Percentiles rank a stretch among this genome's conserved stretches.
These are phyloP conservation scores for Aspergillus sp. DNA, from an alignment of 2,329 filamentous ascomycete genomes.

Conservation along the genomic window DNA sequence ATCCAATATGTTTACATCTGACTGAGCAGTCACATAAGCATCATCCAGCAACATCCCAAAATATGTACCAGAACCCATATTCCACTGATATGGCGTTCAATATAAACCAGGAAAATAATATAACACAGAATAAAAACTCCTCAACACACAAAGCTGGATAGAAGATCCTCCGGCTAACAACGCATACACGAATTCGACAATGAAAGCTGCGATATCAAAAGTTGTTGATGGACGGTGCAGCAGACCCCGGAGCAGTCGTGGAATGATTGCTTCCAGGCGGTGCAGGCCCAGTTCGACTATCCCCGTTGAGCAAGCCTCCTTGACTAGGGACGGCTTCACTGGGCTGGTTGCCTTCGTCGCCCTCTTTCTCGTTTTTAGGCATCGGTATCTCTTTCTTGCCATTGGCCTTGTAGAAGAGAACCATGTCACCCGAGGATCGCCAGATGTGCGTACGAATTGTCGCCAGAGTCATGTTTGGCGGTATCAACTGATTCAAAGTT, in stretches of 20 bases:
- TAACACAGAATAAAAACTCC: no score
- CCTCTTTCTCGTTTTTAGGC: constrained; percentile 12
- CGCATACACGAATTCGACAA: no score
- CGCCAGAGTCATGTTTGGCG: constrained; percentile 84
- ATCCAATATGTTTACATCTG: background rate
- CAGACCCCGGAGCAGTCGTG: constrained; percentile 24
- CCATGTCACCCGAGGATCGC: constrained; percentile 90
- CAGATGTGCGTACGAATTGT: constrained; percentile 88
- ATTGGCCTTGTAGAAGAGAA: constrained; percentile 87
- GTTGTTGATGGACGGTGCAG: constrained; percentile 14
- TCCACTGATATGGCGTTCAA: background rate
- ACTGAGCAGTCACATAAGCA: no score
- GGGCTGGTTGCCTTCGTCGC: constrained; percentile 10
- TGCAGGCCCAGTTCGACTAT: constrained; percentile 11
- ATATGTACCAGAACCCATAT: background rate
- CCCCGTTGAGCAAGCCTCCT: constrained; percentile 13
- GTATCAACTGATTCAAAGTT: constrained; percentile 42
- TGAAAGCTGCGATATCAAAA: constrained; percentile 2
- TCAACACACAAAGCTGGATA: no score
- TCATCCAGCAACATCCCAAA: background rate
- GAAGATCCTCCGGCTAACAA: no score
- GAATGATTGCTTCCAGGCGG: constrained; percentile 27
- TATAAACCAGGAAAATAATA: constrained; percentile 1
- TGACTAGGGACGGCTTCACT: constrained; percentile 4
- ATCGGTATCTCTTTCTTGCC: constrained; percentile 59